These are phyloP conservation scores for Penicillium soppii DNA, from an alignment of 495 filamentous ascomycete genomes.

Conservation along the genomic window DNA sequence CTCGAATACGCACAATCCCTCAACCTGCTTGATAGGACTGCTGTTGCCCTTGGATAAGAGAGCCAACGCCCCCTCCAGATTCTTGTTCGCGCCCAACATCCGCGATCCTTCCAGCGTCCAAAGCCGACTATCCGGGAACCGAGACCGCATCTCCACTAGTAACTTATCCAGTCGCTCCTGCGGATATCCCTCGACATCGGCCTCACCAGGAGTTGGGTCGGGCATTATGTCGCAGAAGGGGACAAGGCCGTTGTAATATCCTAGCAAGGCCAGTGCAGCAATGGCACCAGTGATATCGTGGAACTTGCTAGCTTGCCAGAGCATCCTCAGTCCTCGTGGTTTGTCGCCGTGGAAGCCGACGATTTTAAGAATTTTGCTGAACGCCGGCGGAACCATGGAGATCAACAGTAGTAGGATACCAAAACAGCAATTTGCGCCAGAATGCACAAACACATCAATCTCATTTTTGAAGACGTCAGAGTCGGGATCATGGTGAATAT, in stretches of 20 bases:
- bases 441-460: conserved; percentile 84
- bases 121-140: conserved; percentile 79
- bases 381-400: conserved; percentile 87
- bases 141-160: conserved; percentile 67
- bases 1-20: conserved; percentile 80
- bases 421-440: conserved; percentile 84
- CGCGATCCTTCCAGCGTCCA: conserved; percentile 92
- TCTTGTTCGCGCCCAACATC: conserved; percentile 65
- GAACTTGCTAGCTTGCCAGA: conserved; percentile 90
- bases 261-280: conserved; percentile 75
- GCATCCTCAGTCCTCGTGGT: conserved; percentile 75
- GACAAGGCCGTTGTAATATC: conserved; percentile 83
- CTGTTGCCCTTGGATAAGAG: conserved; percentile 56
- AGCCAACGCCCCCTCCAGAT: conserved; percentile 66
- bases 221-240: conserved; percentile 87
- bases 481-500: conserved; percentile 48
- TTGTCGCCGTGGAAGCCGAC: conserved; percentile 93
- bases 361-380: conserved; percentile 77
- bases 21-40: conserved; percentile 81
- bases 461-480: conserved; percentile 62
- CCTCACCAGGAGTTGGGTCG: conserved; percentile 46
- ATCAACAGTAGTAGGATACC: conserved; percentile 82
- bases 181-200: conserved; percentile 68
- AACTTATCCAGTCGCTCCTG: conserved; percentile 65
- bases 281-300: conserved; percentile 89